Percentiles rank a stretch among this genome's conserved stretches.
These are phyloP conservation scores for Carex cristatella DNA, from an alignment of 176 grass and related monocot genomes.

Conservation along the genomic window DNA sequence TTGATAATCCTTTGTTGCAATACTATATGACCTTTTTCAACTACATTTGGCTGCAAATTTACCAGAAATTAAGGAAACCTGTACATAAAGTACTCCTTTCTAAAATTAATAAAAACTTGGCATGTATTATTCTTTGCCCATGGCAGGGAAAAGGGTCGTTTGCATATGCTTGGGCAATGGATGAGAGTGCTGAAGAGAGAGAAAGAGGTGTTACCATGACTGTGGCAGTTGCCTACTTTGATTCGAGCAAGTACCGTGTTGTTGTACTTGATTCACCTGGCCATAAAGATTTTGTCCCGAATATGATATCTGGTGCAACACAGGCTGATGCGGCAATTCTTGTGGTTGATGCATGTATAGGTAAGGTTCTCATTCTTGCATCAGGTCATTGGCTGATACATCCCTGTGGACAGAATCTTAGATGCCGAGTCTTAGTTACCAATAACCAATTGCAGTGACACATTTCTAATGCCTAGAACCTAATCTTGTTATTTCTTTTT, in stretches of 20 bases:
- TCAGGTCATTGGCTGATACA: not conserved
- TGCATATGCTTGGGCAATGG: constrained; percentile 98
- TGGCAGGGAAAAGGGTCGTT: constrained; percentile 89
- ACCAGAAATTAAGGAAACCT: not conserved
- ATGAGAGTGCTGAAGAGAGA: constrained; percentile 96
- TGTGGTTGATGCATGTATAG: constrained; percentile 80
- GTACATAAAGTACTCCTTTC: not conserved
- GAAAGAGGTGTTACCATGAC: constrained; percentile 97
- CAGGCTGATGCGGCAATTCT: constrained; percentile 98
- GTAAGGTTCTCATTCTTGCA: not conserved
- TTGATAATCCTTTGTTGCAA: not conserved
- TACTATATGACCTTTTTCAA: not conserved
- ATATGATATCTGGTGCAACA: constrained; percentile 96
- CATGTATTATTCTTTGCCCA: not conserved
- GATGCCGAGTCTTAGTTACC: not conserved
- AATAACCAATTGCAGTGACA: not conserved
- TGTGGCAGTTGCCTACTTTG: constrained; percentile 84
- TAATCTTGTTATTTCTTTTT: not conserved
- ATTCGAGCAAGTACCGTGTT: constrained; percentile 77
- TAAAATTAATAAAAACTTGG: not conserved
- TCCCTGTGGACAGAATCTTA: not conserved
- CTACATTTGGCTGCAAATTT: not conserved
- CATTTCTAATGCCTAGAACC: not conserved
- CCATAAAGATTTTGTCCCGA: constrained; percentile 97
- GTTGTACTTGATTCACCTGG: constrained; percentile 93